Percentiles rank a stretch among this genome's conserved stretches.
Conservation (phyloP, 140 eudicot genomes). For the Flaveria floridana region DNA sequence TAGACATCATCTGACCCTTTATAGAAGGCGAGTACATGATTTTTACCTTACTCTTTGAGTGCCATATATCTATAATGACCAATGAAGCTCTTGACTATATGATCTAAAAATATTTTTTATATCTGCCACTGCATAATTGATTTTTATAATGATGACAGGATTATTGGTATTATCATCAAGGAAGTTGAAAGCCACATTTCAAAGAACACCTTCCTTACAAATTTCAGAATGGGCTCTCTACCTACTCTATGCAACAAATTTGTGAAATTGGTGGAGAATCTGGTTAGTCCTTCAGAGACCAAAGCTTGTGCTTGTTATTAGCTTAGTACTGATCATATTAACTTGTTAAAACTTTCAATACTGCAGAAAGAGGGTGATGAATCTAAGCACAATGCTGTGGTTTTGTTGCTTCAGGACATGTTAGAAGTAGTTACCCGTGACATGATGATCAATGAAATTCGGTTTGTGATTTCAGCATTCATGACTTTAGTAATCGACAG, state of each 20-base stretch:
- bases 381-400: constrained; percentile 68
- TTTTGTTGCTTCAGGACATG: constrained; percentile 89
- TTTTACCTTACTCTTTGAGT: constrained; percentile 16
- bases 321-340: constrained; percentile 25
- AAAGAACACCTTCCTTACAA: constrained; percentile 63
- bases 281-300: constrained; percentile 50
- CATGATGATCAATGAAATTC: constrained; percentile 93
- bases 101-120: neutral
- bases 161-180: constrained; percentile 67
- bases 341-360: constrained; percentile 22
- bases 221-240: constrained; percentile 79
- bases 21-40: constrained; percentile 19
- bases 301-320: constrained; percentile 22
- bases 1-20: neutral
- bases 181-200: constrained; percentile 83
- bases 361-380: constrained; percentile 84
- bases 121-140: constrained; percentile 18
- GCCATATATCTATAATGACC: constrained; percentile 4
- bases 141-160: constrained; percentile 48
- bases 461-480: constrained; percentile 52
- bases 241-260: constrained; percentile 75
- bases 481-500: neutral
- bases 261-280: constrained; percentile 77
- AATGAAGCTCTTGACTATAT: constrained; percentile 19
- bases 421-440: constrained; percentile 92